phyloP scores from a whole-genome alignment of 2,329 filamentous ascomycete species.

The Cladophialophora carrionii region DNA sequence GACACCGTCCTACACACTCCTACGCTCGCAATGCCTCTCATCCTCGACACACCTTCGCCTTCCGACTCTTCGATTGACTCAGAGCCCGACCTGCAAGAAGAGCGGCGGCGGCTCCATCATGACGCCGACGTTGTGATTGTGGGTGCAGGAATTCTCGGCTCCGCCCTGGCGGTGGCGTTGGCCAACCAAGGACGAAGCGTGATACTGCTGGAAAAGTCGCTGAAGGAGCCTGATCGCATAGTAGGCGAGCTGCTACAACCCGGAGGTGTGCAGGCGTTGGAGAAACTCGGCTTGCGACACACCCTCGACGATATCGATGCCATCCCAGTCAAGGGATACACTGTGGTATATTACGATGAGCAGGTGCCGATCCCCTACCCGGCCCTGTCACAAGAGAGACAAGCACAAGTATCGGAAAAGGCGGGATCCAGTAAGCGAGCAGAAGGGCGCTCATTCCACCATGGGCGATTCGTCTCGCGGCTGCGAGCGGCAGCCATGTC shows the following conservation, averaged over 20 bases:
- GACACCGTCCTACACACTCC: neutral
- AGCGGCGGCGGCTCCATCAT: constrained; percentile 59
- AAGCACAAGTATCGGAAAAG: constrained; percentile 27
- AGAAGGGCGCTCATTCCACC: constrained; percentile 84
- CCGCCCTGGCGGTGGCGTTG: constrained; percentile 79
- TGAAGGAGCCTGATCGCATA: constrained; percentile 93
- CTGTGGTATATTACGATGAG: constrained; percentile 78
- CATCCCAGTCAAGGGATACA: constrained; percentile 79
- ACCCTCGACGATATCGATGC: constrained; percentile 90
- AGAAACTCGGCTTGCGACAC: constrained; percentile 75
- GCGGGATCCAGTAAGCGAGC: constrained; percentile 53
- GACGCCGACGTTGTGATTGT: constrained; percentile 85
- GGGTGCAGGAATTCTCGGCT: constrained; percentile 87
- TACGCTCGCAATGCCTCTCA: constrained; percentile 36
- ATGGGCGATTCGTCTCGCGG: constrained; percentile 87
- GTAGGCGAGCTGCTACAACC: constrained; percentile 95
- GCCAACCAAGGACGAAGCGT: constrained; percentile 90
- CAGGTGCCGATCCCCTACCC: constrained; percentile 81
- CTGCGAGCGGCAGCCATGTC: constrained; percentile 73
- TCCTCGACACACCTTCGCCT: constrained; percentile 38
- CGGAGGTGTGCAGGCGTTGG: constrained; percentile 79
- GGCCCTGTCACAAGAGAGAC: constrained; percentile 48
- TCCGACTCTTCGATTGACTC: constrained; percentile 37
- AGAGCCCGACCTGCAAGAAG: constrained; percentile 41
- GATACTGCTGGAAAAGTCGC: constrained; percentile 80